Conservation (phyloP, 1,284 basidiomycete genomes). For the Ceratobasidium sp. region DNA sequence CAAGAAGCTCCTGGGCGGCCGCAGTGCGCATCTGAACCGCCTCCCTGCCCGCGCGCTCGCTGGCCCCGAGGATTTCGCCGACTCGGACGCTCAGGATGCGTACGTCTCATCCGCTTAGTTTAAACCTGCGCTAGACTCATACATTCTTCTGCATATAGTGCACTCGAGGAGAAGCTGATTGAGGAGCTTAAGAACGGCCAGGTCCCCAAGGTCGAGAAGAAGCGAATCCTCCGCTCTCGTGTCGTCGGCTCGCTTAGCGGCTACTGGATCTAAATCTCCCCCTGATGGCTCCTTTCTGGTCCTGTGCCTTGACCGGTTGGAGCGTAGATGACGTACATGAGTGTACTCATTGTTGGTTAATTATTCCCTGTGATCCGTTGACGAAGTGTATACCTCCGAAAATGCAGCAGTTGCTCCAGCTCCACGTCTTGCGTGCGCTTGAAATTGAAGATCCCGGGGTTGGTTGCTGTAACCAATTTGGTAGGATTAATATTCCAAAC, state of each 20-base stretch:
- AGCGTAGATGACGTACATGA: slow-evolving; percentile 3
- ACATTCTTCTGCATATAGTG: not conserved
- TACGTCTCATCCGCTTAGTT: not conserved
- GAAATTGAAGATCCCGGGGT: not conserved
- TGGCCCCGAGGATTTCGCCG: slow-evolving; percentile 26
- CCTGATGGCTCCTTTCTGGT: not conserved
- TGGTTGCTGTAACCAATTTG: too few species aligned
- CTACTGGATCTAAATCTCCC: slow-evolving; percentile 29
- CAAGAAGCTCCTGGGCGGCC: not conserved
- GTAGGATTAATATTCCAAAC: too few species aligned
- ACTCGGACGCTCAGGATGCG: slow-evolving; percentile 36
- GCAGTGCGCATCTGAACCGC: not conserved
- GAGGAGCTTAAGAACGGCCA: slow-evolving; percentile 30
- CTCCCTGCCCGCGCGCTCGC: slow-evolving; percentile 23
- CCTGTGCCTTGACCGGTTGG: not conserved
- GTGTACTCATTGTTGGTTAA: not conserved
- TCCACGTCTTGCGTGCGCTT: not conserved
- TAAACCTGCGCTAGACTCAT: not conserved
- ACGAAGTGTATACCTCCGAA: slow-evolving; percentile 27
- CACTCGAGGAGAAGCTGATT: slow-evolving; percentile 41
- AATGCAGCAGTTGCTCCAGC: slow-evolving; percentile 37
- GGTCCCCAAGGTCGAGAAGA: slow-evolving; percentile 15
- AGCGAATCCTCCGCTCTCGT: slow-evolving; percentile 36
- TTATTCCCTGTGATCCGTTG: slow-evolving; percentile 21
- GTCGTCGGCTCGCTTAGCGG: slow-evolving; percentile 36